A percentile compares a stretch with the other conserved stretches of the same genome.
phyloP scores from a whole-genome alignment of 306 rosid species.

The Gleditsia sinensis region DNA sequence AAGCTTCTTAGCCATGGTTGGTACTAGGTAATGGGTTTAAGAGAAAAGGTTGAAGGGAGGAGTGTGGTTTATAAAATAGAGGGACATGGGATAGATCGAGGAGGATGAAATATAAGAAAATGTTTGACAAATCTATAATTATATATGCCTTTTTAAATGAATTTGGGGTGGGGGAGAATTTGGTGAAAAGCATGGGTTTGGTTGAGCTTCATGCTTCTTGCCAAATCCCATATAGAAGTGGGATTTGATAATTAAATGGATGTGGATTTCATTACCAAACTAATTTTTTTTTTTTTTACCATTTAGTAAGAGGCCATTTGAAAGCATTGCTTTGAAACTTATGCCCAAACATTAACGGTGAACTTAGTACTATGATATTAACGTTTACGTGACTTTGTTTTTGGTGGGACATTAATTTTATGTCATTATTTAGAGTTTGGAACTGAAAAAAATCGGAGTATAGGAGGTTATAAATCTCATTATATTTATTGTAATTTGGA shows the following conservation, averaged over 20 bases:
- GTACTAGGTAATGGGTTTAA: neutral
- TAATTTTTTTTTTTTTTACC: neutral
- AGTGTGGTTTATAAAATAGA: conserved; percentile 41
- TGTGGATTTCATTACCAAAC: conserved; percentile 5
- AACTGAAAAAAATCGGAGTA: too few species aligned
- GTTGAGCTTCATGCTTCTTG: conserved; percentile 46
- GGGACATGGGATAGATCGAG: neutral
- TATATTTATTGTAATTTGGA: too few species aligned
- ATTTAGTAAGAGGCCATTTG: neutral
- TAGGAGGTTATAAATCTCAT: too few species aligned
- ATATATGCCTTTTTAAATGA: neutral
- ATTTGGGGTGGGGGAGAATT: conserved; percentile 34
- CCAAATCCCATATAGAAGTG: conserved; percentile 33
- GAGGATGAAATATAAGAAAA: neutral
- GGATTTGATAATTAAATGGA: conserved; percentile 23
- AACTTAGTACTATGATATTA: too few species aligned
- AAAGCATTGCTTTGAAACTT: neutral
- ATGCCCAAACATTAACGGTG: neutral
- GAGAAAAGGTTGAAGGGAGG: neutral
- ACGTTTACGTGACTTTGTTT: too few species aligned
- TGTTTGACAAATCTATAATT: too few species aligned
- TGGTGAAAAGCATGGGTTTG: conserved; percentile 40
- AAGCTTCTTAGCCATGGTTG: conserved; percentile 63
- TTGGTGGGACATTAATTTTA: too few species aligned
- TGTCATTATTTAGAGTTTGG: too few species aligned